A percentile compares a stretch with the other conserved stretches of the same genome.
These are phyloP conservation scores for Acanthamoeba royreba DNA, from an alignment of 208 protist genomes.

Conservation along the genomic window DNA sequence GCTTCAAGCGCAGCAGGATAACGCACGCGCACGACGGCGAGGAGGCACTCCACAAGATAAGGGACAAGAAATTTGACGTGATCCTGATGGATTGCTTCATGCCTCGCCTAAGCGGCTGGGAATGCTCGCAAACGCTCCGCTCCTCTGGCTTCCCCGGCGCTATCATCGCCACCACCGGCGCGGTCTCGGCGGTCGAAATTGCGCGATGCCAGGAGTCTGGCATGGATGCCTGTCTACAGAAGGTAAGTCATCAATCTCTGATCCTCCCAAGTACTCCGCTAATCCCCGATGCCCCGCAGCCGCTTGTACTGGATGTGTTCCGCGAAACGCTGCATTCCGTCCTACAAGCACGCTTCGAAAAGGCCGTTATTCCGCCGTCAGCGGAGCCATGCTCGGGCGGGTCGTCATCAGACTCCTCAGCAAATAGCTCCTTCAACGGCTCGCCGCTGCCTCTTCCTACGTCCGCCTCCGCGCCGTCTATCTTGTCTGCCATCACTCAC, in stretches of 20 bases:
- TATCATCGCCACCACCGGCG: not conserved
- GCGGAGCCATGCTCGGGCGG: not conserved
- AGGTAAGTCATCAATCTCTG: not conserved
- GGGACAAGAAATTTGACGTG: not conserved
- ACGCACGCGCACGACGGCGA: not conserved
- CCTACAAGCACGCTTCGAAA: not conserved
- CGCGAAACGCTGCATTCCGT: not conserved
- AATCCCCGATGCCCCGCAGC: not conserved
- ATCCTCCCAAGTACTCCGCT: not conserved
- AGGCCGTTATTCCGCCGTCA: not conserved
- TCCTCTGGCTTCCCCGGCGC: not conserved
- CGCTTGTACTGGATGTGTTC: not conserved
- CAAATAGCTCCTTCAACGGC: not conserved
- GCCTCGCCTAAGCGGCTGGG: not conserved
- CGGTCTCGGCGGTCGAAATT: not conserved
- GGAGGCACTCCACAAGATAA: not conserved
- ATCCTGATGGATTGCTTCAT: constrained; percentile 30
- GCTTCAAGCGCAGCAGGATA: not conserved
- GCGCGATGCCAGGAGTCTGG: not conserved
- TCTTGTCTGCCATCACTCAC: not conserved
- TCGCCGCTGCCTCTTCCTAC: not conserved
- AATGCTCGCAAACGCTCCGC: not conserved
- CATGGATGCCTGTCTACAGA: not conserved
- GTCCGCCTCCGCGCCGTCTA: not conserved
- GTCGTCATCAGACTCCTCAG: not conserved